Conservation (phyloP, 768 basidiomycete species). For the Rhizopogon sp. region DNA sequence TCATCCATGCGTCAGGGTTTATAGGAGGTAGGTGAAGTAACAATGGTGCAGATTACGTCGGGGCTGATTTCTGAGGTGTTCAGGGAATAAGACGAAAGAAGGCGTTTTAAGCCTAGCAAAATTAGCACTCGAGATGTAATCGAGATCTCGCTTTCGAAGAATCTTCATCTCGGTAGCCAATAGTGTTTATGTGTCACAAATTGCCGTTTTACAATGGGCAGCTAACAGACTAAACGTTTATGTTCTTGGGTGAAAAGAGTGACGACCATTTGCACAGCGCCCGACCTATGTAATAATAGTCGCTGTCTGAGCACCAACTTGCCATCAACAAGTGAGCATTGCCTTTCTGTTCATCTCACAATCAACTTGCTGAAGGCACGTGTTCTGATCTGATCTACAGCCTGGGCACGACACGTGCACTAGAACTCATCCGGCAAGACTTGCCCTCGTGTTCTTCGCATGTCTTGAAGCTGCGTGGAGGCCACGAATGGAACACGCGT, state of each 20-base stretch:
- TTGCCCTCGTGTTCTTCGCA: constrained; percentile 28
- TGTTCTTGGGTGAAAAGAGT: not conserved
- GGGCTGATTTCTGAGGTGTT: not conserved
- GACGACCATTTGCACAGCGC: not conserved
- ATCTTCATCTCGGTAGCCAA: not conserved
- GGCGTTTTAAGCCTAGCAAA: constrained; percentile 80
- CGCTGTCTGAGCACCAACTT: not conserved
- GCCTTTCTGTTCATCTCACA: not conserved
- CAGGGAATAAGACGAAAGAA: constrained; percentile 86
- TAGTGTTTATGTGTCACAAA: not conserved
- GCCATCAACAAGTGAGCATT: not conserved
- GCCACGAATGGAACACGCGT: constrained; percentile 17
- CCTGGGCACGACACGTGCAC: not conserved
- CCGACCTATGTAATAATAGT: not conserved
- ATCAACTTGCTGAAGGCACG: not conserved
- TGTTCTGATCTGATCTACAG: not conserved
- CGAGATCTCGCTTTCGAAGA: not conserved
- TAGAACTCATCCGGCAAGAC: not conserved
- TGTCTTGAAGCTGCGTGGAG: constrained; percentile 12
- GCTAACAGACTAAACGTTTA: not conserved
- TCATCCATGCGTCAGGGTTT: constrained; percentile 95
- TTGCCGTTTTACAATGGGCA: not conserved
- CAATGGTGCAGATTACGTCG: constrained; percentile 4
- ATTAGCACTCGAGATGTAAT: constrained; percentile 46
- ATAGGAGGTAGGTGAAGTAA: constrained; percentile 68